Evolutionary conservation across 2,329 filamentous ascomycete genomes (phyloP), one percentile per base, ranked within the genome.

Genomic region (Pseudogymnoascus sp.): DNA sequence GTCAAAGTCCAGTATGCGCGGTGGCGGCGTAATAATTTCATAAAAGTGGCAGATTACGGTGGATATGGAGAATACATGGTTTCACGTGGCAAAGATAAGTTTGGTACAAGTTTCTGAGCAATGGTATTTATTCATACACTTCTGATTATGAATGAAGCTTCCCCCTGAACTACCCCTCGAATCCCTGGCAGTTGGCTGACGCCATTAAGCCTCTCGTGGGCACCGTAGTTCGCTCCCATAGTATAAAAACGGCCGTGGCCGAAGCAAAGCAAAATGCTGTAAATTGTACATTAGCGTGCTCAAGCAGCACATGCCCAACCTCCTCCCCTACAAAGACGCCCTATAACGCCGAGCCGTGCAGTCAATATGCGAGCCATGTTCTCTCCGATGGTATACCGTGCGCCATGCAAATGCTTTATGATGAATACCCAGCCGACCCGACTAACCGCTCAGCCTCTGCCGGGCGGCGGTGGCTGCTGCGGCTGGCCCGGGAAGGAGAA

Each of bases 401-500:
- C 50, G 50, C 50, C 50, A 6, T 56, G 50, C 28, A 56, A 56
- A 56, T 56, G 46, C 50, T 4, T 56, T n/a, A 56, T 56, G 50
- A 56, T 56, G n/a, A 56, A 56, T 56, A 22, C 10, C 50, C 28
- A 16, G n/a, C 8, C 50, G 50, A 56, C 8, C 28, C 2, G n/a
- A 56, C 10, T 22, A 56, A 31, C 53, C 67, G 56, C 67, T 61
- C 38, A 63, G n/a, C 66, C 66, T 43, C 68, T 68, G 61, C 70
- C 70, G 14, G 68, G 67, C 46, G 69, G 68, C 41, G 69, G 70
- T 28, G 66, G 70, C 65, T 69, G 68, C 64, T 61, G 64, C 66
- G 62, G 65, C 24, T 62, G 70, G 70, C 53, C 62, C 10, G 74
- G 75, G 65, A 80, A 80, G 2, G 70, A 66, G 61, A 79, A 79